Percentiles rank a stretch among this genome's conserved stretches.
phyloP scores from a whole-genome alignment of 805 yeast genomes.

The Vanderwaltozyma polyspora region DNA sequence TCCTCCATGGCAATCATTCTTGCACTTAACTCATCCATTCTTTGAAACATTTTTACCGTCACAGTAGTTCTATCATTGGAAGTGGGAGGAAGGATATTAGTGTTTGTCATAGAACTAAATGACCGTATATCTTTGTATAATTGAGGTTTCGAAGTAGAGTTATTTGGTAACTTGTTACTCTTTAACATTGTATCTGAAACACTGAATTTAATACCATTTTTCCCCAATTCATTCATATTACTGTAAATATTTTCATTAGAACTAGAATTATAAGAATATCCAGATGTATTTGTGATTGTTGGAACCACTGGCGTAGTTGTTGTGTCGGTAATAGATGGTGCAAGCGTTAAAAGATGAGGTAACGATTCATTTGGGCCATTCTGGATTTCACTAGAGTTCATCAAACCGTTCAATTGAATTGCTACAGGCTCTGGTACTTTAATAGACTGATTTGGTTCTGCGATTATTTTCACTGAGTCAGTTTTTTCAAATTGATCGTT shows the following conservation, averaged over 20 bases:
- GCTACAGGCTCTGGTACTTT: neutral
- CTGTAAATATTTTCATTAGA: neutral
- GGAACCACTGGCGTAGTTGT: neutral
- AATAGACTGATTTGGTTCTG: no score
- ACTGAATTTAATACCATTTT: no score
- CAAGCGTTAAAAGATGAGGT: neutral
- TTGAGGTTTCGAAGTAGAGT: no score
- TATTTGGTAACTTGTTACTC: no score
- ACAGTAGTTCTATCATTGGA: constrained; percentile 6
- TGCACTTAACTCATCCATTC: constrained; percentile 25
- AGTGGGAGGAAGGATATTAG: constrained; percentile 5
- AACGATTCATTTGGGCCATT: neutral
- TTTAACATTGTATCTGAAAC: no score
- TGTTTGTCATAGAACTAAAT: no score
- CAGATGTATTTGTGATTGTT: no score
- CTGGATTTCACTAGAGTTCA: neutral
- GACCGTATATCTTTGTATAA: no score
- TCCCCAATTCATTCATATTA: neutral
- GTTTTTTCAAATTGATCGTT: no score
- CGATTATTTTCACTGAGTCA: no score
- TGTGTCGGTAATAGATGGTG: neutral
- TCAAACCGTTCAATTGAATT: neutral
- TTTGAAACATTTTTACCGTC: constrained; percentile 19
- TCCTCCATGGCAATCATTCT: constrained; percentile 25
- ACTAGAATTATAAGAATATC: neutral